phyloP scores from a whole-genome alignment of 371 early-diverging fungal species.

The Mucor lusitanicus region DNA sequence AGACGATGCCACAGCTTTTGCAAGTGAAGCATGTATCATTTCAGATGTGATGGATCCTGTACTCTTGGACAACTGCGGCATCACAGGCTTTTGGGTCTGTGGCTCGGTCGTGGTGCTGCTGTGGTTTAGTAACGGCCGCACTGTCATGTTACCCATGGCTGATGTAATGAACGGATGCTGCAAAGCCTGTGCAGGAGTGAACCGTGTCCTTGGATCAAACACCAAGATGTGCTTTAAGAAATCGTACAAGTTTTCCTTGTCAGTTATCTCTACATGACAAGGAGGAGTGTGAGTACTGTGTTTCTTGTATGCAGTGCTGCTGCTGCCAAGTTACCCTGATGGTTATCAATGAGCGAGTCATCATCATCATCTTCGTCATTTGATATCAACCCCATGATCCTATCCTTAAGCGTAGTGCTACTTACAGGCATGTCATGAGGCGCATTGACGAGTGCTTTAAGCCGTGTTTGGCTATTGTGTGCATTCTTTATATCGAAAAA shows the following conservation, averaged over 20 bases:
- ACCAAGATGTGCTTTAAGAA: slow-evolving; percentile 75
- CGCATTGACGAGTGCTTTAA: not conserved
- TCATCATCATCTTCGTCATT: slow-evolving; percentile 11
- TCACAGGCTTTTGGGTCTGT: not conserved
- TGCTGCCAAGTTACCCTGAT: not conserved
- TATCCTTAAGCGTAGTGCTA: slow-evolving; percentile 3
- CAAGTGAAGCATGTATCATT: not conserved
- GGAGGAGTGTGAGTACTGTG: no score
- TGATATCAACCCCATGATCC: slow-evolving; percentile 9
- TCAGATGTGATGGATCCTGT: not conserved
- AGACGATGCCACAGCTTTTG: not conserved
- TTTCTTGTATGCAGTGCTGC: no score
- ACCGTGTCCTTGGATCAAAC: slow-evolving; percentile 84
- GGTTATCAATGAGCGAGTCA: slow-evolving; percentile 3
- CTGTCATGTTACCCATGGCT: not conserved
- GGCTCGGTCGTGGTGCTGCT: not conserved
- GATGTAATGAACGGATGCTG: slow-evolving; percentile 84
- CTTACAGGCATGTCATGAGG: slow-evolving; percentile 4
- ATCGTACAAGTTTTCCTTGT: slow-evolving; percentile 24
- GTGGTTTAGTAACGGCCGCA: not conserved
- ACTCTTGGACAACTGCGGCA: not conserved
- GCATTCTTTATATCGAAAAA: slow-evolving; percentile 4
- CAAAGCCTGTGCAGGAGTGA: slow-evolving; percentile 89
- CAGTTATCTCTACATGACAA: not conserved
- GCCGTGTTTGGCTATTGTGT: not conserved